phyloP scores from a whole-genome alignment of 106 monocot species.

The Amphibolis antarctica region DNA sequence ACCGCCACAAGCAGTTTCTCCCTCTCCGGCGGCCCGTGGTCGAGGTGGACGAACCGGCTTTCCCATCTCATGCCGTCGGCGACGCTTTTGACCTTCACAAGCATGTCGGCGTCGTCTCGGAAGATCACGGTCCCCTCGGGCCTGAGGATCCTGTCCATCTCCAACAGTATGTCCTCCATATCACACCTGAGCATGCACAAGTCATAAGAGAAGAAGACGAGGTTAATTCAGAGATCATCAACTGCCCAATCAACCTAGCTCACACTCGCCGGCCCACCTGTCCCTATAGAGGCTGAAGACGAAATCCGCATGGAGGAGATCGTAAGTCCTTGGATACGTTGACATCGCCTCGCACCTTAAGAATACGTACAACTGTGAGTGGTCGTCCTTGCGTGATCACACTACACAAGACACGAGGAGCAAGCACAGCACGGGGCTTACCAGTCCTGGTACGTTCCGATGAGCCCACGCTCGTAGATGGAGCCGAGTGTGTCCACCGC shows the following conservation, averaged over 20 bases:
- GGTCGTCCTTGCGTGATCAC: no score
- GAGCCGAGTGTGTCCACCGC: slow-evolving; percentile 37
- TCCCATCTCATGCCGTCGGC: slow-evolving; percentile 16
- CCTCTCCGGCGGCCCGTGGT: slow-evolving; percentile 5
- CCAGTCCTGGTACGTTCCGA: slow-evolving; percentile 38
- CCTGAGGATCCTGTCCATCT: slow-evolving; percentile 23
- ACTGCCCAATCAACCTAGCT: neutral
- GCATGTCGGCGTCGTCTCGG: slow-evolving; percentile 15
- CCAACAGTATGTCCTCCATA: slow-evolving; percentile 15
- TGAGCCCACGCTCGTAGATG: slow-evolving; percentile 49
- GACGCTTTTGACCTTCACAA: slow-evolving; percentile 9
- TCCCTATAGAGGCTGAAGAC: slow-evolving; percentile 15
- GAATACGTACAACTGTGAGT: neutral
- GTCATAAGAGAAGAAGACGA: neutral
- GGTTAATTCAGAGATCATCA: neutral
- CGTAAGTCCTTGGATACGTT: slow-evolving; percentile 17
- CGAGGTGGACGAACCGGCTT: slow-evolving; percentile 7
- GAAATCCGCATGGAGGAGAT: slow-evolving; percentile 11
- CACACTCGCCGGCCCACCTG: neutral
- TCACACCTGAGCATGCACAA: slow-evolving; percentile 10
- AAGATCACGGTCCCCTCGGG: slow-evolving; percentile 20
- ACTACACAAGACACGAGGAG: neutral
- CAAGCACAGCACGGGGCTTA: no score
- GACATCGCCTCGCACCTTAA: slow-evolving; percentile 23
- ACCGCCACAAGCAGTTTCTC: slow-evolving; percentile 18